Conservation (phyloP, 1,284 basidiomycete species). For the Apiotrichum veenhuisii region DNA sequence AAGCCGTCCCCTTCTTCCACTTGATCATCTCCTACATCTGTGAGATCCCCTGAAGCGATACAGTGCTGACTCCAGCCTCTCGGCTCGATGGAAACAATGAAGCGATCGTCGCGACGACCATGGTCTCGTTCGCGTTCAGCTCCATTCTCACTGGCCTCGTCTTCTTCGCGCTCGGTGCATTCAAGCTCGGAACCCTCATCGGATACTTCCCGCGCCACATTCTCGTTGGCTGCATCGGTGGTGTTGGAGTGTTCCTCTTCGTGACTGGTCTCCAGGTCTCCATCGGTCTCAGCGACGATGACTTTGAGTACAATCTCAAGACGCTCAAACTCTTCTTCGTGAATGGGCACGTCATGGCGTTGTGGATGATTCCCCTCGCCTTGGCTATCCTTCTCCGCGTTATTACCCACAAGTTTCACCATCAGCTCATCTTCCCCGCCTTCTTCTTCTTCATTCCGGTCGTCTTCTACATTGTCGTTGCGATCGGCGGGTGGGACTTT, state of each 20-base stretch:
- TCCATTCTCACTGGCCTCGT: slow-evolving; percentile 89
- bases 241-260: slow-evolving; percentile 88
- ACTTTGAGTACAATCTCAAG: slow-evolving; percentile 64
- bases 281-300: slow-evolving; percentile 74
- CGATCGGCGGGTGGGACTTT: slow-evolving; percentile 63
- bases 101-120: slow-evolving; percentile 82
- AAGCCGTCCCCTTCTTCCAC: slow-evolving; percentile 96
- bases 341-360: slow-evolving; percentile 59
- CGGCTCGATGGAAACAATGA: slow-evolving; percentile 67
- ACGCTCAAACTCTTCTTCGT: slow-evolving; percentile 61
- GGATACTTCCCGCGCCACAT: slow-evolving; percentile 98
- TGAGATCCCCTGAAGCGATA: not conserved
- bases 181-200: slow-evolving; percentile 78
- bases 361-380: slow-evolving; percentile 72
- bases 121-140: slow-evolving; percentile 83
- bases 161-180: slow-evolving; percentile 78
- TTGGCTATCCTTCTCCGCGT: slow-evolving; percentile 75
- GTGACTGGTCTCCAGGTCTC: slow-evolving; percentile 83
- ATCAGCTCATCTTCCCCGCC: slow-evolving; percentile 87
- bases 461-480: slow-evolving; percentile 77
- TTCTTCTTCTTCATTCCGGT: slow-evolving; percentile 84
- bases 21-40: slow-evolving; percentile 74
- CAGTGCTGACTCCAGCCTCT: slow-evolving; percentile 9
- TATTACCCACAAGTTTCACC: slow-evolving; percentile 74
- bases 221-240: slow-evolving; percentile 91